phyloP scores from a whole-genome alignment of 2,329 filamentous ascomycete genomes.

The Phialemoniopsis sp. region DNA sequence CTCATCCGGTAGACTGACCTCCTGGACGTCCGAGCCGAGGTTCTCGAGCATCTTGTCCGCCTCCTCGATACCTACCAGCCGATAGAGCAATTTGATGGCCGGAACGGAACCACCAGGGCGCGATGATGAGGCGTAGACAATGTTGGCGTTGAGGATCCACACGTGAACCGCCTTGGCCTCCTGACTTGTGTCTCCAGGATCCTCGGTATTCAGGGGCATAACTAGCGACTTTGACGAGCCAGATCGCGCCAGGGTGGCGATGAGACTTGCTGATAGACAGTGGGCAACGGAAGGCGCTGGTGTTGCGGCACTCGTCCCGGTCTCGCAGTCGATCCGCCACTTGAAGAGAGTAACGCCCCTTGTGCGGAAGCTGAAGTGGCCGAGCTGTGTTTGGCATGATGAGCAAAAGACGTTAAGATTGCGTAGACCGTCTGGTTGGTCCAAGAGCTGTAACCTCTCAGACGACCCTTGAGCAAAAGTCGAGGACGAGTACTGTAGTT shows the following conservation, averaged over 20 bases:
- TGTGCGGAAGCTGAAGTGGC: slow-evolving; percentile 39
- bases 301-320: slow-evolving; percentile 15
- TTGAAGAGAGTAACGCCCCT: slow-evolving; percentile 50
- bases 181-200: background rate
- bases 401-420: slow-evolving; percentile 39
- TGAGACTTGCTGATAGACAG: slow-evolving; percentile 48
- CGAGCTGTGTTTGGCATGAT: slow-evolving; percentile 39
- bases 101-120: slow-evolving; percentile 17
- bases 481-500: slow-evolving; percentile 31
- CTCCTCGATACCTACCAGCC: slow-evolving; percentile 32
- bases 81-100: slow-evolving; percentile 52
- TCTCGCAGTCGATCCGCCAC: slow-evolving; percentile 46
- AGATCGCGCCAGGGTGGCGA: slow-evolving; percentile 50
- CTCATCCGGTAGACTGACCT: slow-evolving; percentile 47
- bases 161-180: slow-evolving; percentile 33
- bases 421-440: slow-evolving; percentile 5
- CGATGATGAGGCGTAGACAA: slow-evolving; percentile 44
- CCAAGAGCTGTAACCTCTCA: slow-evolving; percentile 16
- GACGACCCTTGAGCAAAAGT: slow-evolving; percentile 19
- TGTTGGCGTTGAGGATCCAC: slow-evolving; percentile 54
- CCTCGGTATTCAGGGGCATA: slow-evolving; percentile 25
- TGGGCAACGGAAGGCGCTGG: slow-evolving; percentile 35
- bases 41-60: slow-evolving; percentile 45
- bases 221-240: slow-evolving; percentile 54
- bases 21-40: slow-evolving; percentile 53